phyloP scores from a whole-genome alignment of 2,329 filamentous ascomycete species.

The Rhexocercosporidium sp. region DNA sequence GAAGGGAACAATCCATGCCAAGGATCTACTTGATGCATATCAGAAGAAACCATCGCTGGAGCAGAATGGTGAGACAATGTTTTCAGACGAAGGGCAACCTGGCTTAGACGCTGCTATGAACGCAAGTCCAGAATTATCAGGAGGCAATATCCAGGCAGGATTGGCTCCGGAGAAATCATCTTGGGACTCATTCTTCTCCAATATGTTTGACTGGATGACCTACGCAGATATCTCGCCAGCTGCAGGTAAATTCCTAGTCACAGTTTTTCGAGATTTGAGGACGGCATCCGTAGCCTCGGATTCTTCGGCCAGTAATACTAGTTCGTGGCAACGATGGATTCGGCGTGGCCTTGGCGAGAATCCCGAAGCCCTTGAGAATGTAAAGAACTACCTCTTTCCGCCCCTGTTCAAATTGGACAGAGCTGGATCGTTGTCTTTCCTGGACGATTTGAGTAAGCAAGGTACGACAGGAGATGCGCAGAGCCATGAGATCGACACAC shows the following conservation, averaged over 20 bases:
- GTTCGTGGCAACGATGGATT: constrained; percentile 61
- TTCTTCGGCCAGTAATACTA: constrained; percentile 45
- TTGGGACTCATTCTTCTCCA: constrained; percentile 58
- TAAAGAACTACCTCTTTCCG: constrained; percentile 68
- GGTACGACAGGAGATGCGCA: constrained; percentile 53
- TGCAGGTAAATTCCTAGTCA: constrained; percentile 65
- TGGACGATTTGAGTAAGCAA: constrained; percentile 61
- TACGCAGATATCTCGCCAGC: constrained; percentile 63
- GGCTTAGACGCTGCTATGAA: background rate
- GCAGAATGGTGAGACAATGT: background rate
- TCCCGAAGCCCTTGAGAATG: constrained; percentile 60
- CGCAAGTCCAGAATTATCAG: background rate
- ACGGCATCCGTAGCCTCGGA: constrained; percentile 34
- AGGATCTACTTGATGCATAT: constrained; percentile 32
- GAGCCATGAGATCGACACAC: constrained; percentile 53
- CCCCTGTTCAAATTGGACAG: constrained; percentile 66
- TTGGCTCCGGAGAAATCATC: constrained; percentile 23
- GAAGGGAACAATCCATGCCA: constrained; percentile 58
- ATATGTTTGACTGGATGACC: constrained; percentile 60
- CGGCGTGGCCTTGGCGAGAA: constrained; percentile 55
- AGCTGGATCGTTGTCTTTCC: constrained; percentile 57
- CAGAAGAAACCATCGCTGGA: background rate
- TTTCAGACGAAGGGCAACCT: background rate
- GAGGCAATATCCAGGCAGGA: background rate
- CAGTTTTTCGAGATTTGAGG: constrained; percentile 55